These are phyloP conservation scores for Geotrichum candidum DNA, from an alignment of 1,139 yeast species.

Conservation along the genomic window DNA sequence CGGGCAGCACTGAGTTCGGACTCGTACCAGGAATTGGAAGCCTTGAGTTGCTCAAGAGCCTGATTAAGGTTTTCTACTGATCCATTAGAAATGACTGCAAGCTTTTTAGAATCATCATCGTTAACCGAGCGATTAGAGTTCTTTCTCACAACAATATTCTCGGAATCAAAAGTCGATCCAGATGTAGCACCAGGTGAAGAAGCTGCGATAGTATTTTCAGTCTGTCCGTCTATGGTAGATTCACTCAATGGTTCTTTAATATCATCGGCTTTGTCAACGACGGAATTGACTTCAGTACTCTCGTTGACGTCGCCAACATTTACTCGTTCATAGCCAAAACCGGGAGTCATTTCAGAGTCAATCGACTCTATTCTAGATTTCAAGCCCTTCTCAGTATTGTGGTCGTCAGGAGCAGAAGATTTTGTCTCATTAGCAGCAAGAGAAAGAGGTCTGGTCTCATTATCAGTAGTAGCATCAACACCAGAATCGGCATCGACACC, in stretches of 20 bases:
- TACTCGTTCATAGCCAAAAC: conserved; percentile 23
- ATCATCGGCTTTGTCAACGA: conserved; percentile 7
- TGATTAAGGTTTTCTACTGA: background rate
- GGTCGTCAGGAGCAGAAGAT: background rate
- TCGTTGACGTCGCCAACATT: conserved; percentile 19
- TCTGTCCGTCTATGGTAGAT: conserved; percentile 2
- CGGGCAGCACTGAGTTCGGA: conserved; percentile 30
- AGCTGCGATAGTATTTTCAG: conserved; percentile 9
- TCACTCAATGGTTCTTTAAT: conserved; percentile 10
- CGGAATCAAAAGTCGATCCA: background rate
- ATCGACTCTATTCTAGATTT: conserved; percentile 18
- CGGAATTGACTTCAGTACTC: background rate
- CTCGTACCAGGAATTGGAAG: conserved; percentile 35
- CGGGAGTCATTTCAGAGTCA: conserved; percentile 22
- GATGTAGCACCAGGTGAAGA: background rate
- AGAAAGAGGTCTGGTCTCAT: background rate
- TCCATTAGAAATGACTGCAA: background rate
- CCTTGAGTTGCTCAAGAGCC: conserved; percentile 28
- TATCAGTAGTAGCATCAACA: background rate
- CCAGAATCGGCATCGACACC: background rate
- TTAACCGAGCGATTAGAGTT: background rate
- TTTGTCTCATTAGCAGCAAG: background rate
- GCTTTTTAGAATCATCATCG: background rate
- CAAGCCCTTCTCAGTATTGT: conserved; percentile 1
- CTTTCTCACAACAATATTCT: background rate